phyloP scores from a whole-genome alignment of 345 rosid species.

The Dovyalis caffra region DNA sequence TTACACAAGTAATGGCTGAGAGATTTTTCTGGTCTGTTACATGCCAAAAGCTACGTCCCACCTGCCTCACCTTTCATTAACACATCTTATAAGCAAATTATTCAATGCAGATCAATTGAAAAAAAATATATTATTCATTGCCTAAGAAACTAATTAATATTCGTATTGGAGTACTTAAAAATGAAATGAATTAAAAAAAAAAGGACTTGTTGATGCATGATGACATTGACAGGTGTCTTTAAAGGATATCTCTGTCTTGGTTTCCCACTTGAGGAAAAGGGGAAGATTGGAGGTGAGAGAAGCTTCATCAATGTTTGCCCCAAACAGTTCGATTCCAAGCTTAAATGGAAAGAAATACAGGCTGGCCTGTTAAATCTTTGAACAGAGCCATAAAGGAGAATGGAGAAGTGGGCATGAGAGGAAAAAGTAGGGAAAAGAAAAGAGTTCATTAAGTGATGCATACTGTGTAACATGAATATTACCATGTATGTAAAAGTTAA shows the following conservation, averaged over 20 bases:
- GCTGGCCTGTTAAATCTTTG: conserved; percentile 31
- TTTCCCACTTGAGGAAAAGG: conserved; percentile 26
- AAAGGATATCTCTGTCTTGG: conserved; percentile 26
- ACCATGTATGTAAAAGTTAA: neutral
- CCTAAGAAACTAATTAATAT: neutral
- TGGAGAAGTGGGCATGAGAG: conserved; percentile 9
- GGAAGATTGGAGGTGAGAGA: conserved; percentile 14
- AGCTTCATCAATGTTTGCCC: conserved; percentile 27
- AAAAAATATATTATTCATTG: conserved; percentile 2
- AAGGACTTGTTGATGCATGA: neutral
- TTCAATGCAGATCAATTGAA: no score
- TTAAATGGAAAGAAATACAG: conserved; percentile 42
- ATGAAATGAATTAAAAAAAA: neutral
- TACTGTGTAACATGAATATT: conserved; percentile 5
- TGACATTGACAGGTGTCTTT: conserved; percentile 15
- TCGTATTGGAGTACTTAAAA: neutral
- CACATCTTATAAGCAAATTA: neutral
- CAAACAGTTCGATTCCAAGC: conserved; percentile 38
- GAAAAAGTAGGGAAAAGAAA: neutral
- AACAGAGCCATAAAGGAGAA: conserved; percentile 21
- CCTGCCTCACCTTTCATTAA: conserved; percentile 7
- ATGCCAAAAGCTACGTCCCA: conserved; percentile 13
- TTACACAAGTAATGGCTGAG: no score
- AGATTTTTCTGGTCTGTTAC: no score
- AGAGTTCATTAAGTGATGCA: conserved; percentile 8